A percentile compares a stretch with the other conserved stretches of the same genome.
Conservation (phyloP, 2,329 filamentous ascomycete genomes). For the Fusarium verticillioides region DNA sequence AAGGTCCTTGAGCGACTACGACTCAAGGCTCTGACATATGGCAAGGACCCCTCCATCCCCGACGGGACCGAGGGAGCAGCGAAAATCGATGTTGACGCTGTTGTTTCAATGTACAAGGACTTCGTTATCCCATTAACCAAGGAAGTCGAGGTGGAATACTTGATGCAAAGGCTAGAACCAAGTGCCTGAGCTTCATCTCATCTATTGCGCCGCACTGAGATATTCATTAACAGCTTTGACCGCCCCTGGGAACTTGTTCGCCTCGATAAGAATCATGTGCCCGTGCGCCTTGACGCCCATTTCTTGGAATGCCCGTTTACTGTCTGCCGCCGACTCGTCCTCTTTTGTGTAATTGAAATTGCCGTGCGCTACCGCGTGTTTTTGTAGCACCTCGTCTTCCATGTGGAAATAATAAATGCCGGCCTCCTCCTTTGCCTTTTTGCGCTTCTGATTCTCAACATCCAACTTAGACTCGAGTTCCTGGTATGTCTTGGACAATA, state of each 20-base stretch:
- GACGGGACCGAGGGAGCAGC: constrained; percentile 64
- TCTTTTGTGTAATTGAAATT: constrained; percentile 84
- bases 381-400: constrained; percentile 90
- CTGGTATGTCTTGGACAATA: constrained; percentile 91
- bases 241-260: constrained; percentile 76
- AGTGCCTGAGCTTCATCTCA: constrained; percentile 43
- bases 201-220: constrained; percentile 65
- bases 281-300: constrained; percentile 87
- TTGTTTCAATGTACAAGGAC: constrained; percentile 89
- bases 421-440: constrained; percentile 70
- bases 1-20: constrained; percentile 88
- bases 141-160: constrained; percentile 95
- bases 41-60: constrained; percentile 81
- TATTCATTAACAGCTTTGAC: constrained; percentile 82
- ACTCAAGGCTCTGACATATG: constrained; percentile 93
- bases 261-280: constrained; percentile 88
- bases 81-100: constrained; percentile 94
- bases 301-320: constrained; percentile 94
- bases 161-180: constrained; percentile 86
- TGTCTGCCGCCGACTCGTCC: constrained; percentile 84
- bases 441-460: constrained; percentile 67
- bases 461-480: constrained; percentile 87
- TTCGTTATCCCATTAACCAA: constrained; percentile 98
- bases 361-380: constrained; percentile 75
- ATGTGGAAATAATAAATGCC: constrained; percentile 92